Percentiles rank a stretch among this genome's conserved stretches.
Conservation (phyloP, 176 grass and related monocot genomes). For the Cenchrus americanus region DNA sequence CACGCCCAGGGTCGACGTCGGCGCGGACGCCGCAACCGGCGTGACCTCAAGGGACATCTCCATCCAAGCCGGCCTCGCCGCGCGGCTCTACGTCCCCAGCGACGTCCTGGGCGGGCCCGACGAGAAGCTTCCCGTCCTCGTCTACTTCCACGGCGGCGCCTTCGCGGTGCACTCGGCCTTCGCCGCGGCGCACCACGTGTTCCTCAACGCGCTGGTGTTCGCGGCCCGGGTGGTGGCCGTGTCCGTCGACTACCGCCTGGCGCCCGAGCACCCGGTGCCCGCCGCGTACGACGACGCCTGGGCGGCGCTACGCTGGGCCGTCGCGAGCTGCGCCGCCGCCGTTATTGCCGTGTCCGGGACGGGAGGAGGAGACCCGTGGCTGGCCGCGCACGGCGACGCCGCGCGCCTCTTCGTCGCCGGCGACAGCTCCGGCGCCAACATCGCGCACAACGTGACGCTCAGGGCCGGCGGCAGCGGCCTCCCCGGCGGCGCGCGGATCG, state of each 20-base stretch:
- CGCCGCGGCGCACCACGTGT: slow-evolving; percentile 10
- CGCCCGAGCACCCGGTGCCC: slow-evolving; percentile 57
- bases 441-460: slow-evolving; percentile 58
- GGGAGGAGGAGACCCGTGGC: slow-evolving; percentile 42
- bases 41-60: slow-evolving; percentile 50
- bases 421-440: slow-evolving; percentile 57
- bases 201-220: slow-evolving; percentile 48
- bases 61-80: slow-evolving; percentile 44
- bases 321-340: neutral
- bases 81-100: slow-evolving; percentile 51
- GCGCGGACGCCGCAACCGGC: slow-evolving; percentile 41
- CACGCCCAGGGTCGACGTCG: slow-evolving; percentile 6
- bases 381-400: slow-evolving; percentile 57
- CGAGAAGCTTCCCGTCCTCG: slow-evolving; percentile 56
- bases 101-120: neutral
- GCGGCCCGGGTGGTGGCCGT: slow-evolving; percentile 44
- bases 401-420: slow-evolving; percentile 51
- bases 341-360: neutral
- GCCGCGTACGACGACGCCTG: slow-evolving; percentile 57
- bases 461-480: slow-evolving; percentile 9
- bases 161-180: slow-evolving; percentile 60
- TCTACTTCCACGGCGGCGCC: slow-evolving; percentile 64
- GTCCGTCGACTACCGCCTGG: slow-evolving; percentile 65
- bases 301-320: slow-evolving; percentile 48
- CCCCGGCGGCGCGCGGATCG: slow-evolving; percentile 7